phyloP scores from a whole-genome alignment of 805 yeast species.

The Yueomyces sp. region DNA sequence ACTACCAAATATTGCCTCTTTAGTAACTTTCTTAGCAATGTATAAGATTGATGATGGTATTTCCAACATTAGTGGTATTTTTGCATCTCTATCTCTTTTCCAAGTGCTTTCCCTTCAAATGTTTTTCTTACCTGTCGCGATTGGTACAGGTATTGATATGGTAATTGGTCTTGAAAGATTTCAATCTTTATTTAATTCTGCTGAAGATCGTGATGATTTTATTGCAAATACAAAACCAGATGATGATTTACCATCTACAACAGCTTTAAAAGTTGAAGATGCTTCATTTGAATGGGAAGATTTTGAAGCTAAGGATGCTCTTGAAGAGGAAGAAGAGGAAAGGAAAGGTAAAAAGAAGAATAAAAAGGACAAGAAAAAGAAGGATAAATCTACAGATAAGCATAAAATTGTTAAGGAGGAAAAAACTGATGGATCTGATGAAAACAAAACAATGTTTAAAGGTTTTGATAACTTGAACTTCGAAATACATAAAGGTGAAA shows the following conservation, averaged over 20 bases:
- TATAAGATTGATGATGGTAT: conserved; percentile 26
- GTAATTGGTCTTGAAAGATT: conserved; percentile 46
- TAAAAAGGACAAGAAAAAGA: background rate
- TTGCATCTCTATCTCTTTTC: conserved; percentile 59
- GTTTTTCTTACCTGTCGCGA: conserved; percentile 56
- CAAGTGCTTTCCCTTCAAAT: conserved; percentile 48
- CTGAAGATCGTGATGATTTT: conserved; percentile 14
- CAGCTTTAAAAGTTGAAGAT: conserved; percentile 35
- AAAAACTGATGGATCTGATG: conserved; percentile 5
- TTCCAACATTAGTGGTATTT: conserved; percentile 27
- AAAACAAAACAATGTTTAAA: conserved; percentile 23
- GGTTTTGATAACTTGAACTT: conserved; percentile 41
- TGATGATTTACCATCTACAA: background rate
- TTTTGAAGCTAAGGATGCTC: conserved; percentile 24
- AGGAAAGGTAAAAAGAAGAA: conserved; percentile 8
- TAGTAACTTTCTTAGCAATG: conserved; percentile 40
- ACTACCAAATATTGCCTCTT: conserved; percentile 58
- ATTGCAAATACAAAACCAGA: conserved; percentile 3
- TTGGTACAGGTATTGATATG: conserved; percentile 59
- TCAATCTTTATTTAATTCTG: conserved; percentile 36
- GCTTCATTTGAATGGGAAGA: conserved; percentile 62
- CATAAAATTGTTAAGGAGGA: conserved; percentile 1
- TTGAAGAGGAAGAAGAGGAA: conserved; percentile 18
- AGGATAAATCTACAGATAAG: background rate
- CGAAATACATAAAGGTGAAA: conserved; percentile 46